Conservation (phyloP, 2,329 filamentous ascomycete species). For the Hypoxylon sp. region DNA sequence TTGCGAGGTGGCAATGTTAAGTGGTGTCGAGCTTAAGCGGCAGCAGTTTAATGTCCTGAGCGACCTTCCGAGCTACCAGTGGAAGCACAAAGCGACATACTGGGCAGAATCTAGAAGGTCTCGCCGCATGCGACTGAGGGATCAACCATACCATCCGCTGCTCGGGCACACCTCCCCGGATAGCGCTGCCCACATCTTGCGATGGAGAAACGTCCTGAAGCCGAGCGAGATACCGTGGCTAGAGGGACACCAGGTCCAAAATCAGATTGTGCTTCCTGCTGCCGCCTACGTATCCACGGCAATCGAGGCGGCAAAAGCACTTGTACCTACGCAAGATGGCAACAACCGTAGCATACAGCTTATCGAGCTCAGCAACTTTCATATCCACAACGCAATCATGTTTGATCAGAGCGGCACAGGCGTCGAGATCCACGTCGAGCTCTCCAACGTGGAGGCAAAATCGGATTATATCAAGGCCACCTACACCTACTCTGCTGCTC, state of each 20-base stretch:
- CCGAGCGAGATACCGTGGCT: conserved; percentile 20
- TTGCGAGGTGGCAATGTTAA: background rate
- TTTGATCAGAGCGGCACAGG: background rate
- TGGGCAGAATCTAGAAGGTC: background rate
- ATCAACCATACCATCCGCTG: background rate
- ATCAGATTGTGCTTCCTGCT: background rate
- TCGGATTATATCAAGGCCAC: too few species aligned
- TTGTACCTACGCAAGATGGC: background rate
- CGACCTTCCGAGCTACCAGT: background rate
- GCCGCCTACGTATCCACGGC: background rate
- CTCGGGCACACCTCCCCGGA: background rate
- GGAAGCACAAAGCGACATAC: background rate
- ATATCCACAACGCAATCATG: background rate
- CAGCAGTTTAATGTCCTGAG: too few species aligned
- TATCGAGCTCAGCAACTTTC: background rate
- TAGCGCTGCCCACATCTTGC: background rate
- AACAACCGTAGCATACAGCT: background rate
- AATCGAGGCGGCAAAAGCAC: background rate
- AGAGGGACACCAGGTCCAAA: background rate
- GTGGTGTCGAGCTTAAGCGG: too few species aligned
- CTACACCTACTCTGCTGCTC: too few species aligned
- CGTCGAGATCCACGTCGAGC: too few species aligned
- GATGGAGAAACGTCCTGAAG: conserved; percentile 14
- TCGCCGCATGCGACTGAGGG: background rate
- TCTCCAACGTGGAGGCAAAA: too few species aligned